These are phyloP conservation scores for Cladosporium sp. DNA, from an alignment of 2,329 filamentous ascomycete genomes.

Conservation along the genomic window DNA sequence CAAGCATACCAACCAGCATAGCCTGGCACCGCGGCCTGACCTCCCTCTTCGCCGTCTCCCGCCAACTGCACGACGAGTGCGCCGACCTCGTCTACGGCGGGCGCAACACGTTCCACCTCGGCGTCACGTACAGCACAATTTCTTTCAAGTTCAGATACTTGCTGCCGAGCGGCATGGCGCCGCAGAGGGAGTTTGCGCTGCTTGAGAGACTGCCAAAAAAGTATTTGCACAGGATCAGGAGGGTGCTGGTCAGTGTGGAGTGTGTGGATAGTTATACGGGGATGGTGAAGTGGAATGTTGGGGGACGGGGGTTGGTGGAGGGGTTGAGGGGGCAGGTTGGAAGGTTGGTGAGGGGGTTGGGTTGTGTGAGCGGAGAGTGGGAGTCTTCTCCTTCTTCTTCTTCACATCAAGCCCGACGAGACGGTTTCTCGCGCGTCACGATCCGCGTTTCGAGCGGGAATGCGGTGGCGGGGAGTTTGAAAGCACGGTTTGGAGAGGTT, in stretches of 20 bases:
- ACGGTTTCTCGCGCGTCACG: constrained; percentile 19
- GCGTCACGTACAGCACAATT: constrained; percentile 41
- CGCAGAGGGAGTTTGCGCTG: constrained; percentile 37
- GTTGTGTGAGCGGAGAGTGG: no score
- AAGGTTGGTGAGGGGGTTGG: constrained; percentile 37
- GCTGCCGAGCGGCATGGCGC: constrained; percentile 37
- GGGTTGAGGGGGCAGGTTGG: constrained; percentile 39
- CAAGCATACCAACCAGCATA: constrained; percentile 16
- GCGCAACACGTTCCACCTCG: constrained; percentile 41
- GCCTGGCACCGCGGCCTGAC: constrained; percentile 43
- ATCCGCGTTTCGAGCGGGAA: constrained; percentile 31
- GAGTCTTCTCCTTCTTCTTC: no score
- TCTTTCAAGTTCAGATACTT: constrained; percentile 43
- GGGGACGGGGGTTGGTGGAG: constrained; percentile 40
- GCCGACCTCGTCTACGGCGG: constrained; percentile 43
- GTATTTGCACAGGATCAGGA: constrained; percentile 40
- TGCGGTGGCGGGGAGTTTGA: constrained; percentile 27
- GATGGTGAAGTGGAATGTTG: constrained; percentile 51
- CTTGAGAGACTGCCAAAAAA: constrained; percentile 38
- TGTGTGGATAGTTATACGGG: constrained; percentile 47
- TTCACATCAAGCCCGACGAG: background rate
- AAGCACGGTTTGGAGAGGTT: constrained; percentile 27
- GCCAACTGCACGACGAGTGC: constrained; percentile 43
- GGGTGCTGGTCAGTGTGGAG: constrained; percentile 43
- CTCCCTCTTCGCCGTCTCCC: constrained; percentile 35